Evolutionary conservation across 2,329 filamentous ascomycete species (phyloP).

Genomic region (Bipolaris gigantea): DNA sequence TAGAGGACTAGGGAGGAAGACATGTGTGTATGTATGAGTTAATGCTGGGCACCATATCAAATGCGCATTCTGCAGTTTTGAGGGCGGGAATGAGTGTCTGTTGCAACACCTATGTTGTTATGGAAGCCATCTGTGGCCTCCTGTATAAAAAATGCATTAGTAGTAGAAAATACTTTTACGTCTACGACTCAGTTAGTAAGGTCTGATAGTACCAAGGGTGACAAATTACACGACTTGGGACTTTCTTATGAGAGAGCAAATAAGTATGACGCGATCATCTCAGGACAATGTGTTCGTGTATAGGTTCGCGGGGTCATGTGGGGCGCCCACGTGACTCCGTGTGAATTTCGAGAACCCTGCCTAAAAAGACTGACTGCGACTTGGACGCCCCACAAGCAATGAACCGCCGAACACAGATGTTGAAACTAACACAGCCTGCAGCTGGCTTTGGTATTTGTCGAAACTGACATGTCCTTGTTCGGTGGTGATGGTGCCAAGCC

Average conservation of each 20-base stretch:
- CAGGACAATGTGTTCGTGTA: background rate
- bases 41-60: too few species aligned
- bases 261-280: background rate
- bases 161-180: background rate
- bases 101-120: too few species aligned
- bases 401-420: slow-evolving; percentile 1
- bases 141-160: background rate
- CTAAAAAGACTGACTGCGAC: slow-evolving; percentile 9
- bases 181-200: background rate
- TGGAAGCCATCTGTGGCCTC: background rate
- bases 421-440: background rate
- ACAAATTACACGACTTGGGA: too few species aligned
- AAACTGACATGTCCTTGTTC: slow-evolving; percentile 44
- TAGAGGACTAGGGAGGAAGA: too few species aligned
- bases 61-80: too few species aligned
- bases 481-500: slow-evolving; percentile 30
- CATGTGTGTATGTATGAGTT: too few species aligned
- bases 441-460: slow-evolving; percentile 19
- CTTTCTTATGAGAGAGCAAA: background rate
- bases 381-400: slow-evolving; percentile 6
- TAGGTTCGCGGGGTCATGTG: background rate
- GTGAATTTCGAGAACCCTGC: slow-evolving; percentile 15
- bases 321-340: slow-evolving; percentile 20
- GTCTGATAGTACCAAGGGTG: background rate
- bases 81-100: background rate